These are phyloP conservation scores for Candida neerlandica DNA, from an alignment of 1,139 yeast genomes.

Conservation along the genomic window DNA sequence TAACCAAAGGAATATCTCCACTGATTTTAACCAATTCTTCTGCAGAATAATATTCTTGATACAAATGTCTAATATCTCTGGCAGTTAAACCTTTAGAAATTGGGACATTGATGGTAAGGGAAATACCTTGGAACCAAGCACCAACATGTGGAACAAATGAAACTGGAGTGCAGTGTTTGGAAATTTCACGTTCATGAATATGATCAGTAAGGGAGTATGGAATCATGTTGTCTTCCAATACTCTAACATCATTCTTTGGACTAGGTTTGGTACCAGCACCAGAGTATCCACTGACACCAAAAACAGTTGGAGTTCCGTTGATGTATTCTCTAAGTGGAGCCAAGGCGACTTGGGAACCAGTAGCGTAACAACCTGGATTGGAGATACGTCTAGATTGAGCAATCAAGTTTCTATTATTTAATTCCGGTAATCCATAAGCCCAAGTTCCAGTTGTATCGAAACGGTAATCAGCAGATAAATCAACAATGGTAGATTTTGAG, in stretches of 20 bases:
- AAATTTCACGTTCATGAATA: constrained; percentile 92
- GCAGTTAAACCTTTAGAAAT: constrained; percentile 70
- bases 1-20: constrained; percentile 91
- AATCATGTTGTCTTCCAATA: constrained; percentile 78
- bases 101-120: constrained; percentile 90
- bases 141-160: constrained; percentile 98
- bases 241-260: constrained; percentile 83
- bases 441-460: constrained; percentile 87
- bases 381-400: constrained; percentile 81
- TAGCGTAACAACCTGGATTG: constrained; percentile 98
- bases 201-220: constrained; percentile 97
- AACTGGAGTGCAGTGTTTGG: constrained; percentile 70
- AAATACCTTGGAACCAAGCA: constrained; percentile 98
- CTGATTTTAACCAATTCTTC: constrained; percentile 83
- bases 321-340: constrained; percentile 74
- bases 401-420: constrained; percentile 66
- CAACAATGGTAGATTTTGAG: constrained; percentile 76
- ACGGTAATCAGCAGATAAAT: constrained; percentile 93
- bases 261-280: constrained; percentile 99
- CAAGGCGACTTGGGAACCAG: constrained; percentile 93
- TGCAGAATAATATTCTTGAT: constrained; percentile 85
- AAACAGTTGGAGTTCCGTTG: constrained; percentile 75
- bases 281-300: constrained; percentile 97
- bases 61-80: constrained; percentile 80
- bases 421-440: constrained; percentile 91